These are phyloP conservation scores for Exophiala oligosperma DNA, from an alignment of 2,329 filamentous ascomycete species.

Conservation along the genomic window DNA sequence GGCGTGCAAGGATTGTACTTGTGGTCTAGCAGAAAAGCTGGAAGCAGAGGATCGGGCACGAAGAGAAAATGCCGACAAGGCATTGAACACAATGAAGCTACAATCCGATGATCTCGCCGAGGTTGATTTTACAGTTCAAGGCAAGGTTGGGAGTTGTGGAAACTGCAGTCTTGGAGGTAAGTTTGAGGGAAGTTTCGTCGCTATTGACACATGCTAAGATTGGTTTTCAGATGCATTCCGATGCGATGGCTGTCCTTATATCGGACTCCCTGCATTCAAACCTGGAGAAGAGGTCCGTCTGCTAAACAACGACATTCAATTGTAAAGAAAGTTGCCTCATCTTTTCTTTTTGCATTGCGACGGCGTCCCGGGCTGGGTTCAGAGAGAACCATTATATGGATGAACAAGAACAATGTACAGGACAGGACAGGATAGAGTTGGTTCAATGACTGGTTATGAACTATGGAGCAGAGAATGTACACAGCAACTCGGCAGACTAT, in stretches of 20 bases:
- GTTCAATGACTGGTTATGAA: background rate
- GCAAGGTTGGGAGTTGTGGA: slow-evolving; percentile 91
- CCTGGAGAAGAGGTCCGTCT: slow-evolving; percentile 91
- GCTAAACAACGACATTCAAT: slow-evolving; percentile 75
- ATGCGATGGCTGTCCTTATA: slow-evolving; percentile 72
- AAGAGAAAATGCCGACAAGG: slow-evolving; percentile 63
- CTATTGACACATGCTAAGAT: slow-evolving; percentile 62
- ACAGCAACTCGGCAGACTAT: background rate
- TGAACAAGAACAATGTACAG: background rate
- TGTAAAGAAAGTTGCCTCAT: slow-evolving; percentile 50
- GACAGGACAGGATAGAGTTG: background rate
- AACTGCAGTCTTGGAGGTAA: slow-evolving; percentile 78
- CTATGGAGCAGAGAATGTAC: background rate
- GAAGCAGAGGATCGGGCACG: slow-evolving; percentile 79
- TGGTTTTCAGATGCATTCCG: slow-evolving; percentile 39
- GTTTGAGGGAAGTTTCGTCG: slow-evolving; percentile 58
- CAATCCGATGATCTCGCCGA: slow-evolving; percentile 78
- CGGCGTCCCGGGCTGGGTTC: slow-evolving; percentile 10
- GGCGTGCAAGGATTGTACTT: slow-evolving; percentile 97
- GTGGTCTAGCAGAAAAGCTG: slow-evolving; percentile 81
- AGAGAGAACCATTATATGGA: background rate
- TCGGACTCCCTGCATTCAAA: slow-evolving; percentile 93
- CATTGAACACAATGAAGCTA: slow-evolving; percentile 60
- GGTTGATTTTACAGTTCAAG: slow-evolving; percentile 95
- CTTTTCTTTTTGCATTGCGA: slow-evolving; percentile 12